A percentile compares a stretch with the other conserved stretches of the same genome.
These are phyloP conservation scores for Rhizophagus clarus DNA, from an alignment of 192 early-diverging fungal genomes.

Conservation along the genomic window DNA sequence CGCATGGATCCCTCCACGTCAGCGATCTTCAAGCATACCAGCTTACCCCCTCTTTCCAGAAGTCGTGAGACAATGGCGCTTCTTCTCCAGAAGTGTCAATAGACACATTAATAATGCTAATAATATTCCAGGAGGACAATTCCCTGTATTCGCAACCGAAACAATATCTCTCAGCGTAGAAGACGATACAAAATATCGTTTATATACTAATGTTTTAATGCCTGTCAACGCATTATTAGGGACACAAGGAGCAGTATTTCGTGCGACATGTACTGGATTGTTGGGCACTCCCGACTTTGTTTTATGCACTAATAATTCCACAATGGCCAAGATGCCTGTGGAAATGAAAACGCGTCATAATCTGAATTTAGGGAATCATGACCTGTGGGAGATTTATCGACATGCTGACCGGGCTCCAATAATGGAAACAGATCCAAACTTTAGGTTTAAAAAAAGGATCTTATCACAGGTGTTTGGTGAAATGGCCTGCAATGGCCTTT, in stretches of 20 bases:
- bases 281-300: constrained; percentile 3
- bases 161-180: not conserved
- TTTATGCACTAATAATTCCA: constrained; percentile 17
- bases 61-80: too few species aligned
- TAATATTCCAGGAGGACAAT: not conserved
- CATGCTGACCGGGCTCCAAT: not conserved
- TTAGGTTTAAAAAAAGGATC: constrained; percentile 16
- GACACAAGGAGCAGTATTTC: not conserved
- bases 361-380: not conserved
- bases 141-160: not conserved
- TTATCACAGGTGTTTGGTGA: not conserved
- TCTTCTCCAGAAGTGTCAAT: too few species aligned
- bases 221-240: constrained; percentile 1
- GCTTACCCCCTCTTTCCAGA: not conserved
- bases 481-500: too few species aligned
- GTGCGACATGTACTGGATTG: not conserved
- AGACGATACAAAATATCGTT: not conserved
- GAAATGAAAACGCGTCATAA: constrained; percentile 7
- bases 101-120: too few species aligned
- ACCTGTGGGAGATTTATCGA: constrained; percentile 19
- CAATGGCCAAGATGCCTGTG: not conserved
- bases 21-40: too few species aligned
- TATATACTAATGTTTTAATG: not conserved
- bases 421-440: not conserved
- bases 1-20: too few species aligned